Percentiles rank a stretch among this genome's conserved stretches.
Evolutionary conservation across 176 grass and related monocot species (phyloP).

Genomic region (Eremochloa ophiuroides): DNA sequence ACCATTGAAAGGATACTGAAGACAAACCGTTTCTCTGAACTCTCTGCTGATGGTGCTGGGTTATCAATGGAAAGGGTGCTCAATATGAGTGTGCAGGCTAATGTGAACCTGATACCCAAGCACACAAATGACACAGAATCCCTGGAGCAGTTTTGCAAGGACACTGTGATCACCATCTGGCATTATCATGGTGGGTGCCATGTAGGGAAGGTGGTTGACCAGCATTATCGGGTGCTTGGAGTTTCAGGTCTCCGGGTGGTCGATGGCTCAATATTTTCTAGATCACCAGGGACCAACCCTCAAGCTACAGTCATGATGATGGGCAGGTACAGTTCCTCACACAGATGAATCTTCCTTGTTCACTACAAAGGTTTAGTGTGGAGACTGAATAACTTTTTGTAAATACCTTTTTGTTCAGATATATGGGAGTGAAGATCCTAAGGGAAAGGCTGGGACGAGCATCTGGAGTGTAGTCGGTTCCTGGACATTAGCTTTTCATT

Average conservation of each 20-base stretch:
- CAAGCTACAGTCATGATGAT: slow-evolving; percentile 94
- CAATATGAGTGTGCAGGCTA: slow-evolving; percentile 74
- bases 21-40: slow-evolving; percentile 58
- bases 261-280: slow-evolving; percentile 64
- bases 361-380: not conserved
- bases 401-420: slow-evolving; percentile 53
- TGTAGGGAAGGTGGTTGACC: slow-evolving; percentile 78
- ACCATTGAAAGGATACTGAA: slow-evolving; percentile 64
- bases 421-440: slow-evolving; percentile 83
- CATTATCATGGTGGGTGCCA: slow-evolving; percentile 89
- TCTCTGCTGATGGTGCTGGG: slow-evolving; percentile 30
- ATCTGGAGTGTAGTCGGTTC: slow-evolving; percentile 36
- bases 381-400: slow-evolving; percentile 9
- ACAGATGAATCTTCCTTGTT: slow-evolving; percentile 6
- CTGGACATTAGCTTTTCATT: slow-evolving; percentile 23
- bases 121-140: slow-evolving; percentile 74
- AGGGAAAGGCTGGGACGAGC: slow-evolving; percentile 51
- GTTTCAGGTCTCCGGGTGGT: slow-evolving; percentile 53
- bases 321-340: slow-evolving; percentile 63
- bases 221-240: slow-evolving; percentile 49
- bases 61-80: slow-evolving; percentile 64
- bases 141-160: slow-evolving; percentile 85
- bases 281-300: slow-evolving; percentile 81
- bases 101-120: slow-evolving; percentile 85
- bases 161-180: slow-evolving; percentile 87